phyloP scores from a whole-genome alignment of 768 basidiomycete species.

The Suillus variegatus region DNA sequence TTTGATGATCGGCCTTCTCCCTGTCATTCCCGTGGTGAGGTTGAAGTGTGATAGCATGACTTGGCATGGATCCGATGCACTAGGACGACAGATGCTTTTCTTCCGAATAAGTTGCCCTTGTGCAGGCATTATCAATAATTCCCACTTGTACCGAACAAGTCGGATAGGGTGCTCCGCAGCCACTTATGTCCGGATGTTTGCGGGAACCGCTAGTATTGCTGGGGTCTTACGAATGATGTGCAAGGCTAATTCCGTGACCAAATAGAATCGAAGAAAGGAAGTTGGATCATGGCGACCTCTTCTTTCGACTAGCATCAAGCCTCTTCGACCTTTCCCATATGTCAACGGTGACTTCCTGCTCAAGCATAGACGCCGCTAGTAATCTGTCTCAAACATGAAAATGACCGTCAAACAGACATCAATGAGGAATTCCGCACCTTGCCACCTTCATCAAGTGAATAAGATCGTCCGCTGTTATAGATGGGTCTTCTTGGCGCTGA shows the following conservation, averaged over 20 bases:
- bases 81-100: not conserved
- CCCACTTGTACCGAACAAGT: not conserved
- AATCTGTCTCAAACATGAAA: constrained; percentile 43
- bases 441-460: constrained; percentile 68
- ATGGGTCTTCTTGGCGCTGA: constrained; percentile 39
- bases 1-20: too few relatives aligned
- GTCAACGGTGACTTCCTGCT: constrained; percentile 52
- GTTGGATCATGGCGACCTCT: not conserved
- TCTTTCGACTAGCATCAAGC: constrained; percentile 52
- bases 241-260: not conserved
- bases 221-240: not conserved
- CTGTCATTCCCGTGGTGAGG: too few relatives aligned
- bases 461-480: constrained; percentile 58
- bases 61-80: not conserved
- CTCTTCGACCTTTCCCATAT: constrained; percentile 66
- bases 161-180: not conserved
- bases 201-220: not conserved
- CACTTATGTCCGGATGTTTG: not conserved
- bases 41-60: constrained; percentile 16
- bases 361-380: constrained; percentile 61
- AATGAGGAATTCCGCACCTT: constrained; percentile 46
- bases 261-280: not conserved
- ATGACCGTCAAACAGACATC: constrained; percentile 7
- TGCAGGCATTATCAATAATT: not conserved
- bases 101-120: too few relatives aligned